These are phyloP conservation scores for Endocladia muricata DNA, from an alignment of 31 red algal genomes.

Conservation along the genomic window DNA sequence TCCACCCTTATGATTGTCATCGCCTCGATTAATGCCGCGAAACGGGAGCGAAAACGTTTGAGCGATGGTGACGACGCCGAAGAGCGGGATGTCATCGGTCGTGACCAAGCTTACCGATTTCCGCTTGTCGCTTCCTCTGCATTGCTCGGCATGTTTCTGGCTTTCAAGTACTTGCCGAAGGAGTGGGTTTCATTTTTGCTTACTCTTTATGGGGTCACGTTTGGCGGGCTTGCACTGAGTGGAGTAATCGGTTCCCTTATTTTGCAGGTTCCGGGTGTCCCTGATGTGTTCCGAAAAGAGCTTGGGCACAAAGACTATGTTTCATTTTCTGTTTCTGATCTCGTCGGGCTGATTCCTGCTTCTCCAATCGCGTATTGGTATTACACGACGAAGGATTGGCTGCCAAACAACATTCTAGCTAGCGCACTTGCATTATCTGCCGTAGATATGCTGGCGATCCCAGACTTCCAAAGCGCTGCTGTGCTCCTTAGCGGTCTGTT, in stretches of 20 bases:
- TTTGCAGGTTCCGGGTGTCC: constrained; percentile 3
- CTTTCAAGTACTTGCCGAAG: constrained; percentile 88
- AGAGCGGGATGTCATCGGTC: constrained; percentile 76
- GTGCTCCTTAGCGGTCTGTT: constrained; percentile 57
- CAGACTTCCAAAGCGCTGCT: constrained; percentile 71
- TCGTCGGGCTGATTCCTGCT: constrained; percentile 26
- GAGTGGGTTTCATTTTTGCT: constrained; percentile 64
- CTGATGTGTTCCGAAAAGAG: constrained; percentile 21
- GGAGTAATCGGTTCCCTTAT: constrained; percentile 41
- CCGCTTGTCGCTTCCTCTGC: constrained; percentile 82
- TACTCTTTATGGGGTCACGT: constrained; percentile 46
- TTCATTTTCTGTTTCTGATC: constrained; percentile 26
- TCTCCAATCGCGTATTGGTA: constrained; percentile 56
- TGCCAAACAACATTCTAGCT: constrained; percentile 88
- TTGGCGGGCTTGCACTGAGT: constrained; percentile 49
- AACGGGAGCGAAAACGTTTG: constrained; percentile 40
- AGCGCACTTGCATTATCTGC: constrained; percentile 60
- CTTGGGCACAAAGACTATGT: constrained; percentile 41
- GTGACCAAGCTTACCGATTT: constrained; percentile 74
- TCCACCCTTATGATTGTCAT: constrained; percentile 59
- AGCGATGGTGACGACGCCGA: constrained; percentile 33
- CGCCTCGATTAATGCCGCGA: constrained; percentile 45
- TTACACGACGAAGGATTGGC: constrained; percentile 48
- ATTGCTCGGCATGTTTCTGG: constrained; percentile 84
- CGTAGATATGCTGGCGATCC: constrained; percentile 80